Conservation (phyloP, 192 early-diverging fungal genomes). For the Coemansia sp. region DNA sequence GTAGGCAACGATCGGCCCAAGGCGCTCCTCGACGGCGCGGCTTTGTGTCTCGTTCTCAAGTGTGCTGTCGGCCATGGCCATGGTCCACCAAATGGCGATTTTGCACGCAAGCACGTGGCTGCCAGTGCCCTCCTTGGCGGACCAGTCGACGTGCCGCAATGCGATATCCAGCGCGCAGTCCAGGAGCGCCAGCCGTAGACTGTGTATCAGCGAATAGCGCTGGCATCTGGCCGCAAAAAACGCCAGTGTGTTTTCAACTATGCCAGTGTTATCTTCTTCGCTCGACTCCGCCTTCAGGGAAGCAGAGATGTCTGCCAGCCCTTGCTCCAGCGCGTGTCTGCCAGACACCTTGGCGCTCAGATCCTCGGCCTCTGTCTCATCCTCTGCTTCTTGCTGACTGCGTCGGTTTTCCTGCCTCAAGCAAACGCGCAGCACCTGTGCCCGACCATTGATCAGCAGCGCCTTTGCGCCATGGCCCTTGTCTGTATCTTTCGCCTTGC, state of each 20-base stretch:
- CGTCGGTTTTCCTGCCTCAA: constrained; percentile 32
- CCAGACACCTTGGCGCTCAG: neutral
- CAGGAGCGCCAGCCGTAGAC: constrained; percentile 15
- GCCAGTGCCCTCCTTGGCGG: neutral
- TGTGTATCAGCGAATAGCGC: constrained; percentile 12
- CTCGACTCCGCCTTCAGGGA: neutral
- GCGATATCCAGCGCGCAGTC: constrained; percentile 22
- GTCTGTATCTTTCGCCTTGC: neutral
- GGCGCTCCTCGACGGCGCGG: constrained; percentile 34
- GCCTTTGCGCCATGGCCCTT: constrained; percentile 1
- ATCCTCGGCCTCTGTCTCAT: constrained; percentile 10
- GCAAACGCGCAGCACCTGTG: constrained; percentile 26
- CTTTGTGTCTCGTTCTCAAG: constrained; percentile 44
- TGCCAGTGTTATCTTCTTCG: neutral
- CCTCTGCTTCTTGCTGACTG: constrained; percentile 16
- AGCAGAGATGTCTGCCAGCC: constrained; percentile 18
- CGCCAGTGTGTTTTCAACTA: constrained; percentile 12
- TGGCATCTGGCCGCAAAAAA: constrained; percentile 17
- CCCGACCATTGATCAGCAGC: constrained; percentile 21
- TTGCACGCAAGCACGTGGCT: constrained; percentile 18
- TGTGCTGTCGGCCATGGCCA: constrained; percentile 43
- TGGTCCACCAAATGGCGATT: constrained; percentile 57
- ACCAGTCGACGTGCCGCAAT: constrained; percentile 17
- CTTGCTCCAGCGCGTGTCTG: constrained; percentile 18
- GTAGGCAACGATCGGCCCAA: constrained; percentile 31